phyloP scores from a whole-genome alignment of 768 basidiomycete species.

The Phanerodontia chrysosporium region DNA sequence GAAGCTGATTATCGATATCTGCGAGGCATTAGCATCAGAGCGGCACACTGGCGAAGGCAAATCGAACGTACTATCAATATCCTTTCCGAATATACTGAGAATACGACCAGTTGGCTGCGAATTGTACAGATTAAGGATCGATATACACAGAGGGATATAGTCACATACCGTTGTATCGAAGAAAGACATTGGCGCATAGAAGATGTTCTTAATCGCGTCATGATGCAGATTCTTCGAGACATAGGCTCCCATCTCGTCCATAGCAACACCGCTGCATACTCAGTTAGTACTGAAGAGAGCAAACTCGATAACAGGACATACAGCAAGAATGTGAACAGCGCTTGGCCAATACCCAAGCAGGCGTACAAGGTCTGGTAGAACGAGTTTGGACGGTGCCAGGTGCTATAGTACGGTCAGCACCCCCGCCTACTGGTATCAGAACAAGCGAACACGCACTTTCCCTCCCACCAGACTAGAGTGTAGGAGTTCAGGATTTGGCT shows the following conservation, averaged over 20 bases:
- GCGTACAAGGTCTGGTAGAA: slow-evolving; percentile 68
- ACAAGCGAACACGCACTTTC: slow-evolving; percentile 35
- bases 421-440: no score
- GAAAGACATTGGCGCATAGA: slow-evolving; percentile 73
- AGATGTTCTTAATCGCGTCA: slow-evolving; percentile 49
- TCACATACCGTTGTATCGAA: slow-evolving; percentile 60
- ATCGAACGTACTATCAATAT: slow-evolving; percentile 49
- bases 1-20: slow-evolving; percentile 60
- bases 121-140: not conserved
- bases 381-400: slow-evolving; percentile 43
- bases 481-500: slow-evolving; percentile 61
- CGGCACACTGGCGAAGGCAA: not conserved
- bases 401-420: slow-evolving; percentile 24
- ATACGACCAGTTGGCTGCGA: slow-evolving; percentile 55
- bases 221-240: slow-evolving; percentile 64
- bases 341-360: slow-evolving; percentile 53
- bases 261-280: slow-evolving; percentile 40
- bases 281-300: not conserved
- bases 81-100: slow-evolving; percentile 60
- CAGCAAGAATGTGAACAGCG: slow-evolving; percentile 55
- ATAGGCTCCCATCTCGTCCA: slow-evolving; percentile 53
- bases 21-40: no score
- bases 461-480: slow-evolving; percentile 71
- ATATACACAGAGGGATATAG: not conserved
- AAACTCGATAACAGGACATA: slow-evolving; percentile 17